phyloP scores from a whole-genome alignment of 768 basidiomycete genomes.

The Tricholoma terreum region DNA sequence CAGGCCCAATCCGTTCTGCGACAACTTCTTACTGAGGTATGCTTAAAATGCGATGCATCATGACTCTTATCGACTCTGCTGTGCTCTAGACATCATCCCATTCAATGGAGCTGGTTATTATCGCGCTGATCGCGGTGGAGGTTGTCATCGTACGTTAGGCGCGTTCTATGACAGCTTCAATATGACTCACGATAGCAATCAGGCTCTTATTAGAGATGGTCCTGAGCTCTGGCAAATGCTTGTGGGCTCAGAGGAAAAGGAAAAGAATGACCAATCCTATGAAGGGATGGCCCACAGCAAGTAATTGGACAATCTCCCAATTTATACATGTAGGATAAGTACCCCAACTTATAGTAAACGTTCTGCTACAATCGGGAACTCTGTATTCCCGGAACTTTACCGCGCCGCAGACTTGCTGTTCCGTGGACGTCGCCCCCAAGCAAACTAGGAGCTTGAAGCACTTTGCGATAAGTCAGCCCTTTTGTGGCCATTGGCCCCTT shows the following conservation, averaged over 20 bases:
- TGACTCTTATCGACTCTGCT: slow-evolving; percentile 7
- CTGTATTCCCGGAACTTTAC: too few relatives aligned
- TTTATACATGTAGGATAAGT: too few relatives aligned
- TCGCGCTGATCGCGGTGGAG: slow-evolving; percentile 90
- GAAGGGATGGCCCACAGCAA: background rate
- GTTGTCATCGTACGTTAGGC: slow-evolving; percentile 73
- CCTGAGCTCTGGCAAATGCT: slow-evolving; percentile 71
- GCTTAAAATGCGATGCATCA: background rate
- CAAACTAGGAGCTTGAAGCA: too few relatives aligned
- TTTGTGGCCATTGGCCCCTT: too few relatives aligned
- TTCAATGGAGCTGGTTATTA: slow-evolving; percentile 95
- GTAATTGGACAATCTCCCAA: background rate
- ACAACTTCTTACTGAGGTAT: slow-evolving; percentile 84
- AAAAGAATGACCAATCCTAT: slow-evolving; percentile 3
- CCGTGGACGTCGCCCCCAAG: too few relatives aligned
- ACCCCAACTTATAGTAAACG: background rate
- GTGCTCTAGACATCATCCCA: slow-evolving; percentile 71
- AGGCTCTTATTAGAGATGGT: slow-evolving; percentile 77
- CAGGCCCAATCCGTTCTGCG: slow-evolving; percentile 85
- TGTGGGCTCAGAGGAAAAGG: slow-evolving; percentile 29
- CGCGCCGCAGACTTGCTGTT: too few relatives aligned
- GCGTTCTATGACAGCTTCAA: background rate
- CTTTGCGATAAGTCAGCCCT: too few relatives aligned
- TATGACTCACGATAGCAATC: background rate
- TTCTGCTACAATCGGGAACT: background rate